phyloP scores from a whole-genome alignment of 2,329 filamentous ascomycete genomes.

The Ceratocystis papillata region DNA sequence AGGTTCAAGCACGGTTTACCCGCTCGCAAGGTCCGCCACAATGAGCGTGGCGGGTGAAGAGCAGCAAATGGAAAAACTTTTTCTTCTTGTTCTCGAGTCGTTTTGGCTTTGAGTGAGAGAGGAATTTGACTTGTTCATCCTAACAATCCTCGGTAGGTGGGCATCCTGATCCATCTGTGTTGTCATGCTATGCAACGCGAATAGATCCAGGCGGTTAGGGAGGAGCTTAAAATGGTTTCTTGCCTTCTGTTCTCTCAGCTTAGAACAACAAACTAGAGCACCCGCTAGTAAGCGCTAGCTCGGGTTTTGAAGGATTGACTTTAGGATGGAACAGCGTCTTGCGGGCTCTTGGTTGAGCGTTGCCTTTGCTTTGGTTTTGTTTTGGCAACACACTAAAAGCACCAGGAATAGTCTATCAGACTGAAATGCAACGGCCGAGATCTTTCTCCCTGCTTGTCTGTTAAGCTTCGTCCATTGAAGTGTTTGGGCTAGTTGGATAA shows the following conservation, averaged over 20 bases:
- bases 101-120: not conserved
- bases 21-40: not conserved
- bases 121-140: not conserved
- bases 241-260: not conserved
- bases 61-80: not conserved
- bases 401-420: not conserved
- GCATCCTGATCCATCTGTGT: not conserved
- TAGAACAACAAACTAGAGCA: not conserved
- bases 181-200: not conserved
- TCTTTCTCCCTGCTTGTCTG: not conserved
- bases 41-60: not conserved
- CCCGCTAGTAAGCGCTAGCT: not conserved
- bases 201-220: not conserved
- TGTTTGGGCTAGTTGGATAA: not conserved
- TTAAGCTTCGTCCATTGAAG: not conserved
- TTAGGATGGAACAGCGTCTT: not conserved
- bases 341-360: not conserved
- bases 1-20: conserved; percentile 2
- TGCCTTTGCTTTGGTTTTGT: not conserved
- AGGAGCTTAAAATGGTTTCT: not conserved
- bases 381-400: not conserved
- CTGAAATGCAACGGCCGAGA: not conserved
- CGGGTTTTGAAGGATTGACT: not conserved
- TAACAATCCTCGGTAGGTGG: not conserved
- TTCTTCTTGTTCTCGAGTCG: not conserved